phyloP scores from a whole-genome alignment of 805 yeast genomes.

The Saturnispora dispora region DNA sequence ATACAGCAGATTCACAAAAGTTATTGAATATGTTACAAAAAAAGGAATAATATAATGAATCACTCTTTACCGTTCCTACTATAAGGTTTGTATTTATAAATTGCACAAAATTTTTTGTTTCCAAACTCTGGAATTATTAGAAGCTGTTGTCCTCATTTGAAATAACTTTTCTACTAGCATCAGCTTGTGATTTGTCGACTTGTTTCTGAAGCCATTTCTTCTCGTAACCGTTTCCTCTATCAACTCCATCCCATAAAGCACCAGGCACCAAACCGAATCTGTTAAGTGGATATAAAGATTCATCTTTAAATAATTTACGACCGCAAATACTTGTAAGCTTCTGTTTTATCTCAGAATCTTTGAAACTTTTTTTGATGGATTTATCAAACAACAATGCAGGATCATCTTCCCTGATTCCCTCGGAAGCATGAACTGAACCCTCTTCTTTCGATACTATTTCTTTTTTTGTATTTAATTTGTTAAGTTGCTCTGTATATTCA shows the following conservation, averaged over 20 bases:
- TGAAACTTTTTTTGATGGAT: conserved; percentile 14
- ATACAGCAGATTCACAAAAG: conserved; percentile 2
- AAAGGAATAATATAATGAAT: background rate
- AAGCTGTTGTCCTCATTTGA: conserved; percentile 28
- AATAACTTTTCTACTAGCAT: conserved; percentile 27
- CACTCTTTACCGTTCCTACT: background rate
- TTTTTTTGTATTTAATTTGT: conserved; percentile 23
- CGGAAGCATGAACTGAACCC: conserved; percentile 19
- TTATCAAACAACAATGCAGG: conserved; percentile 47
- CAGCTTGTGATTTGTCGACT: conserved; percentile 28
- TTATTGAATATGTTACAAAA: conserved; percentile 1
- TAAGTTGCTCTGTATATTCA: conserved; percentile 9
- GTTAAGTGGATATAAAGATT: conserved; percentile 43
- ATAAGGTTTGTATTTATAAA: background rate
- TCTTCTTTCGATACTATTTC: conserved; percentile 14
- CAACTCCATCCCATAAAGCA: conserved; percentile 84
- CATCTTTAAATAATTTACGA: conserved; percentile 45
- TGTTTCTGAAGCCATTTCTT: conserved; percentile 42
- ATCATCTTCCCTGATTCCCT: conserved; percentile 65
- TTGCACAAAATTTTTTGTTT: background rate
- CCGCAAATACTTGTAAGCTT: conserved; percentile 32
- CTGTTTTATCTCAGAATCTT: conserved; percentile 11
- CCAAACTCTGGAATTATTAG: background rate
- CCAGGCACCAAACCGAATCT: conserved; percentile 77
- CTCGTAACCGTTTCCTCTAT: conserved; percentile 85